A percentile compares a stretch with the other conserved stretches of the same genome.
Evolutionary conservation across 164 flowering plant genomes (phyloP).

Genomic region (Magnolia changhungtana): DNA sequence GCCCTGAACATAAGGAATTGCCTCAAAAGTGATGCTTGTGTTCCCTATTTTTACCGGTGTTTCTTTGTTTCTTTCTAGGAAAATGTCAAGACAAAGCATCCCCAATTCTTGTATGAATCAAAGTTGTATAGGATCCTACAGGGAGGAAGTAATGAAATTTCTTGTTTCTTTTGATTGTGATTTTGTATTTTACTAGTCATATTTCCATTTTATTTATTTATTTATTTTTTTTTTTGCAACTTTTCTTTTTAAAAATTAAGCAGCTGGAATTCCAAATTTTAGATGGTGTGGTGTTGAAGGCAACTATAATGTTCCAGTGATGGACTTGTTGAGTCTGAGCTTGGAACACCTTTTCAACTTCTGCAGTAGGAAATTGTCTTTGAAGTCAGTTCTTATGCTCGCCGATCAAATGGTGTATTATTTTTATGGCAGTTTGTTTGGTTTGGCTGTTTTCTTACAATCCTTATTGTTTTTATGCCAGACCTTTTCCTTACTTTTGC

Average conservation of each 20-base stretch:
- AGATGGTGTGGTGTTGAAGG: slow-evolving; percentile 95
- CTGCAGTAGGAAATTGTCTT: slow-evolving; percentile 55
- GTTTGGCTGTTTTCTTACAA: no score
- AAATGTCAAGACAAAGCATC: slow-evolving; percentile 91
- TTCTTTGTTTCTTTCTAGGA: slow-evolving; percentile 39
- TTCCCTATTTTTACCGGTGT: no score
- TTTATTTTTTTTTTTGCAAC: background rate
- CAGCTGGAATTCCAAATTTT: slow-evolving; percentile 89
- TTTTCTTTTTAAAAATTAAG: slow-evolving; percentile 11
- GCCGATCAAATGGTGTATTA: no score
- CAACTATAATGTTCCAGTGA: slow-evolving; percentile 82
- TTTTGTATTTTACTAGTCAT: background rate
- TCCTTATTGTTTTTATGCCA: no score
- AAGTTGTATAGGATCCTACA: slow-evolving; percentile 82
- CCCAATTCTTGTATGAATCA: slow-evolving; percentile 79
- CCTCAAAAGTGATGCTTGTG: no score
- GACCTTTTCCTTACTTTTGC: no score
- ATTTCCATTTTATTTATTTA: background rate
- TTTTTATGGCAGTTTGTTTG: no score
- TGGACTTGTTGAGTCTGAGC: slow-evolving; percentile 90
- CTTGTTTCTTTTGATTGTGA: background rate
- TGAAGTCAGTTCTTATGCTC: no score
- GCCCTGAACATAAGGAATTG: no score
- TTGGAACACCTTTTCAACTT: slow-evolving; percentile 81
- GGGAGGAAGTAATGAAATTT: slow-evolving; percentile 73